Percentiles rank a stretch among this genome's conserved stretches.
phyloP scores from a whole-genome alignment of 1,139 yeast species.

The Yamadazyma sp. region DNA sequence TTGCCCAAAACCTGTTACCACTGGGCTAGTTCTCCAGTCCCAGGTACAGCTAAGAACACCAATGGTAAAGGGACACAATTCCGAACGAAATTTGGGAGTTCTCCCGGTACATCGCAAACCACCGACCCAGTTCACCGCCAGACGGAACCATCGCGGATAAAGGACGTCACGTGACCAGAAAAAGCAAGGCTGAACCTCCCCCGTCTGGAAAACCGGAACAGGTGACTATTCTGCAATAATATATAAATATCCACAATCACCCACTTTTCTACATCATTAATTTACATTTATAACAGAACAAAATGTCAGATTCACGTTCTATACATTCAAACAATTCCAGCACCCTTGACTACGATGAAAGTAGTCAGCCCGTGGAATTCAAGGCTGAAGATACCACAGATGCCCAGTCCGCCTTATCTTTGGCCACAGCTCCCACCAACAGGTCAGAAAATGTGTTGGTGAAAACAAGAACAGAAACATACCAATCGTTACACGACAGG shows the following conservation, averaged over 20 bases:
- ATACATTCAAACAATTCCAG: slow-evolving; percentile 10
- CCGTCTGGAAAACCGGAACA: slow-evolving; percentile 3
- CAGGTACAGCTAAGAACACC: no score
- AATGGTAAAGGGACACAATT: no score
- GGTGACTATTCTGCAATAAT: background rate
- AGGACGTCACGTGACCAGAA: slow-evolving; percentile 1
- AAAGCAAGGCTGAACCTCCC: slow-evolving; percentile 1
- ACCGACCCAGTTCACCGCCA: no score
- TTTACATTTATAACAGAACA: background rate
- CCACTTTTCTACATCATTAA: background rate
- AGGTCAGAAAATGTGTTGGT: slow-evolving; percentile 5
- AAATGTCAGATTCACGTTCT: slow-evolving; percentile 3
- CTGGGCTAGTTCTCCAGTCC: no score
- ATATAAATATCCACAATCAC: background rate
- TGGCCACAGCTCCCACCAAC: slow-evolving; percentile 12
- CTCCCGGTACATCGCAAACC: no score
- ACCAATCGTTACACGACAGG: slow-evolving; percentile 58
- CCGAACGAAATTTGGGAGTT: no score
- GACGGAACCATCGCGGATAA: background rate
- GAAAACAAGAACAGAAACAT: slow-evolving; percentile 67
- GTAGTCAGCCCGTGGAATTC: slow-evolving; percentile 8
- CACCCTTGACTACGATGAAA: slow-evolving; percentile 9
- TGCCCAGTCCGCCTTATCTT: slow-evolving; percentile 42
- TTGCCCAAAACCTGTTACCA: no score
- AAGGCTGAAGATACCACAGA: slow-evolving; percentile 29